These are phyloP conservation scores for Ophiostoma sp. DNA, from an alignment of 2,329 filamentous ascomycete species.

Conservation along the genomic window DNA sequence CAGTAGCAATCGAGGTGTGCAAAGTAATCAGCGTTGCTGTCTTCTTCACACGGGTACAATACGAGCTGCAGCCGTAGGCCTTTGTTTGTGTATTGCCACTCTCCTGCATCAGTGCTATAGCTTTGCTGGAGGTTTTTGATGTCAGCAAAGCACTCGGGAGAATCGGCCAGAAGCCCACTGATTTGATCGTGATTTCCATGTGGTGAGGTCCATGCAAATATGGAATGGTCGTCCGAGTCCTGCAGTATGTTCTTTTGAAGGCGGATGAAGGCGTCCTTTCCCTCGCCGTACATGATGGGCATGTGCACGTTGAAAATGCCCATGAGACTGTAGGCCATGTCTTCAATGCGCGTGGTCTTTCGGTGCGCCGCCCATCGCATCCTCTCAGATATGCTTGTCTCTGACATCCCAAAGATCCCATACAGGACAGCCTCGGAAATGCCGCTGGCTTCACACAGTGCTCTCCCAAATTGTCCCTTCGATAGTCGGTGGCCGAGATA, in stretches of 20 bases:
- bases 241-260: background rate
- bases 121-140: background rate
- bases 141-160: background rate
- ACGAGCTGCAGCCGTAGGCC: background rate
- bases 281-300: slow-evolving; percentile 3
- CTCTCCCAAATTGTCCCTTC: background rate
- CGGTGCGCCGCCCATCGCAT: background rate
- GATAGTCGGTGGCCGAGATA: background rate
- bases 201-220: background rate
- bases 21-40: background rate
- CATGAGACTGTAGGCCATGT: background rate
- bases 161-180: background rate
- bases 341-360: background rate
- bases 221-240: background rate
- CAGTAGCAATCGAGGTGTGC: background rate
- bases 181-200: background rate
- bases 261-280: background rate
- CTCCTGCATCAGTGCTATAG: background rate
- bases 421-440: background rate
- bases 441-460: background rate
- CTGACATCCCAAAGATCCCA: background rate
- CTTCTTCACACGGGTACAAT: no score
- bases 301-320: background rate
- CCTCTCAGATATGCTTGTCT: background rate
- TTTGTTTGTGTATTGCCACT: background rate